phyloP scores from a whole-genome alignment of 176 grass and related monocot genomes.

The Poa pratensis region DNA sequence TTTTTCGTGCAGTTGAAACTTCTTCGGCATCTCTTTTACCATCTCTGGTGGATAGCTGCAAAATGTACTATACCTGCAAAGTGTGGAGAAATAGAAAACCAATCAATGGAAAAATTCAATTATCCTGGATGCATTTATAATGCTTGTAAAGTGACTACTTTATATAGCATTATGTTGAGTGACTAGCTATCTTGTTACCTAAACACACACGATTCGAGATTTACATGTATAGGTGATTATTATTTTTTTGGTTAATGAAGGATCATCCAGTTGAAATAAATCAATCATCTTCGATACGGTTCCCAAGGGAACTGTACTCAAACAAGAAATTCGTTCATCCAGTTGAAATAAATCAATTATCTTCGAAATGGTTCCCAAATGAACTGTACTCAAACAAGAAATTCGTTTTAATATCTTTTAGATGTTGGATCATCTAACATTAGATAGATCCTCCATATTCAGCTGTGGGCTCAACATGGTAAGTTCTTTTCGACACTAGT shows the following conservation, averaged over 20 bases:
- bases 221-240: not conserved
- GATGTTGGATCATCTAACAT: conserved; percentile 14
- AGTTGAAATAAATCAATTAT: conserved; percentile 20
- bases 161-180: conserved; percentile 1
- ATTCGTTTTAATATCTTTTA: not conserved
- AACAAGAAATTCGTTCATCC: not conserved
- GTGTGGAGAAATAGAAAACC: conserved; percentile 37
- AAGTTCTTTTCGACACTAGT: conserved; percentile 9
- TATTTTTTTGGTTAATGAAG: not conserved
- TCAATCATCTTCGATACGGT: not conserved
- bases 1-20: conserved; percentile 18
- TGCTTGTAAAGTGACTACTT: not conserved
- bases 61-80: conserved; percentile 66
- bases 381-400: conserved; percentile 23
- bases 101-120: conserved; percentile 21
- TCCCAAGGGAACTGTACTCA: conserved; percentile 7
- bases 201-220: not conserved
- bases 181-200: conserved; percentile 6
- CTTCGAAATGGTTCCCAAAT: not conserved
- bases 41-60: conserved; percentile 58
- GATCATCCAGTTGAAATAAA: conserved; percentile 20
- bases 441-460: conserved; percentile 25
- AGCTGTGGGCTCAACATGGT: not conserved
- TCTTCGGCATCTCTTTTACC: conserved; percentile 70
- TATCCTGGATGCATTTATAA: conserved; percentile 35